Evolutionary conservation across 192 early-diverging fungal genomes (phyloP), one percentile per base, ranked within the genome.

Genomic region (Backusella circina): DNA sequence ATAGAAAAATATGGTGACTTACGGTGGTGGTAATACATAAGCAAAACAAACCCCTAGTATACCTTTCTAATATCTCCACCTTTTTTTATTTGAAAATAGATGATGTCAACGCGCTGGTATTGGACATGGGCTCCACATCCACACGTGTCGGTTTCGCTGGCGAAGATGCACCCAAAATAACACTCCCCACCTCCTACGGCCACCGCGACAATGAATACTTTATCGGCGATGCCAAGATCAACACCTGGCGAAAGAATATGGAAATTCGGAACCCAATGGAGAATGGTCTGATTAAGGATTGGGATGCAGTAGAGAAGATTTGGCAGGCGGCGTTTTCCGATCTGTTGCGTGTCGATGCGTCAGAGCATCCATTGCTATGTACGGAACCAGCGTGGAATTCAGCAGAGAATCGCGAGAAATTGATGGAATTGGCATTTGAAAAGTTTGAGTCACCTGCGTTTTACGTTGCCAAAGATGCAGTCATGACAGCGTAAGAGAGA

Each of bases 361-460:
- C 84, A 33, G 93, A 98, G 74, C 97, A 99, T 76, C 97, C 98
- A 4, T 78, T 98, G 54, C 82, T 99, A 70, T 88, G 95, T 39
- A 91, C 91, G 71, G 97, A 99, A 81, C 89, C 94, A 2, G 92
- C 95, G 35, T 99, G 96, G 97, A 95, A 93, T 78, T 88, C 94
- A 2, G 79, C 89, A 33, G 92, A 93, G 66, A 85, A 86, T 70
- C 90, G 98, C 32, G 93, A 96, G 67, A 97, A 94, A 79, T 82
- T 97, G n/a, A 86, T 89, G 38, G 98, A 98, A 77, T 74, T 98
- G 68, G 96, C 96, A 0, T 99, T 99, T 88, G 98, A 99, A 83
- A 93, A 91, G 83, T 97, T 93, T 75, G 83, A 92, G 47, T 86
- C 90, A 31, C 96, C 96, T 31, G 97, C 96, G 23, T 98, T 99